Conservation (phyloP, 2,329 filamentous ascomycete species). For the Alternaria arborescens region DNA sequence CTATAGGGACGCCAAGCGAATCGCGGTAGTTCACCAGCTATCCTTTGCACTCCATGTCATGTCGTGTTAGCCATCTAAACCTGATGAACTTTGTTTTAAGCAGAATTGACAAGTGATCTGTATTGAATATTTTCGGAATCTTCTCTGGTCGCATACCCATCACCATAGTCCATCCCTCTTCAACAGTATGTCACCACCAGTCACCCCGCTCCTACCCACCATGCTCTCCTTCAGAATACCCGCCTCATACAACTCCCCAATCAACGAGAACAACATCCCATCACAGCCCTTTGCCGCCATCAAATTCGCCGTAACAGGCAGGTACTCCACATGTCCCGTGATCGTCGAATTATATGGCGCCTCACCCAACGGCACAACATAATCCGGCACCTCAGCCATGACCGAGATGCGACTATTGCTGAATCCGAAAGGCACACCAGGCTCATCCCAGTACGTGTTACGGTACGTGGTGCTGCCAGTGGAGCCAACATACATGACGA, state of each 20-base stretch:
- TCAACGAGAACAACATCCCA: constrained; percentile 64
- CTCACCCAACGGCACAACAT: constrained; percentile 57
- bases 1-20: too few species aligned
- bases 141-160: fast-evolving
- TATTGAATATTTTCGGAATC: too few species aligned
- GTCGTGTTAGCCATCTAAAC: too few species aligned
- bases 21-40: too few species aligned
- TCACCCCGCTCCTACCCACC: constrained; percentile 54
- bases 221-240: constrained; percentile 59
- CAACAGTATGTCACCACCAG: constrained; percentile 54
- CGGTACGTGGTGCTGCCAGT: constrained; percentile 53
- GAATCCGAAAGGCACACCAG: constrained; percentile 60
- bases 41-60: too few species aligned
- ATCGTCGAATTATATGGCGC: constrained; percentile 58
- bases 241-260: constrained; percentile 59
- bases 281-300: constrained; percentile 69
- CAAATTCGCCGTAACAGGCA: constrained; percentile 67
- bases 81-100: too few species aligned
- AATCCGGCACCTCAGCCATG: constrained; percentile 59
- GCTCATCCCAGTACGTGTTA: constrained; percentile 55
- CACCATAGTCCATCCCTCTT: constrained; percentile 12
- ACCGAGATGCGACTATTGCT: constrained; percentile 57
- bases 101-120: too few species aligned
- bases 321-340: constrained; percentile 59
- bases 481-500: constrained; percentile 60